Conservation (phyloP, 345 rosid species). For the Citrus cavaleriei region DNA sequence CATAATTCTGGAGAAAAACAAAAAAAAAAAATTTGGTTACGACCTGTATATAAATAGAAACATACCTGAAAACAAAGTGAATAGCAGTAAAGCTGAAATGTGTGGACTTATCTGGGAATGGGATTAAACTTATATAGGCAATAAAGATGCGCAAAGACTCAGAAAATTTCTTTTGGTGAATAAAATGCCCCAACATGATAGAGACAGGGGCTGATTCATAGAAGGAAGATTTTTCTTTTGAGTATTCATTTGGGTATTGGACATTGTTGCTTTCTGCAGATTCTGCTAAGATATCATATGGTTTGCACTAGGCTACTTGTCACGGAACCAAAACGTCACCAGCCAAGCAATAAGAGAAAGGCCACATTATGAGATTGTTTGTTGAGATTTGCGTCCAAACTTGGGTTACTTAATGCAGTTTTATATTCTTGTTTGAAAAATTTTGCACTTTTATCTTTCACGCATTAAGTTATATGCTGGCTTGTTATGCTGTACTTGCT, state of each 20-base stretch:
- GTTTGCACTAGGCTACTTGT: conserved; percentile 49
- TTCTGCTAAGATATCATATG: conserved; percentile 14
- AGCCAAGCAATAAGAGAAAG: conserved; percentile 25
- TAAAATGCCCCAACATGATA: conserved; percentile 22
- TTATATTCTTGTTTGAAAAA: neutral
- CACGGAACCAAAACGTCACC: conserved; percentile 48
- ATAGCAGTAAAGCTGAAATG: neutral
- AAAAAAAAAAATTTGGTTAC: no score
- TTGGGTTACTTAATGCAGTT: conserved; percentile 18
- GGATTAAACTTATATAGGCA: conserved; percentile 30
- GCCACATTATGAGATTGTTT: conserved; percentile 12
- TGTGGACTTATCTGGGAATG: neutral
- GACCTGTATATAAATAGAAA: neutral
- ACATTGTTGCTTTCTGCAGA: conserved; percentile 6
- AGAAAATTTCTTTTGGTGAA: conserved; percentile 19
- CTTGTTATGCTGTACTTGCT: neutral
- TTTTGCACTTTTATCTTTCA: neutral
- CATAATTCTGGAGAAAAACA: neutral
- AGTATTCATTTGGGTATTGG: neutral
- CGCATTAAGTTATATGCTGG: neutral
- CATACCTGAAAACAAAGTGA: conserved; percentile 5
- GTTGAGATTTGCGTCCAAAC: conserved; percentile 49
- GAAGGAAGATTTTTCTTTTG: neutral
- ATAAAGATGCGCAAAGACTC: neutral
- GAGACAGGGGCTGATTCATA: conserved; percentile 18